A percentile compares a stretch with the other conserved stretches of the same genome.
phyloP scores from a whole-genome alignment of 2,329 filamentous ascomycete species.

The Amauroascus verrucosus region DNA sequence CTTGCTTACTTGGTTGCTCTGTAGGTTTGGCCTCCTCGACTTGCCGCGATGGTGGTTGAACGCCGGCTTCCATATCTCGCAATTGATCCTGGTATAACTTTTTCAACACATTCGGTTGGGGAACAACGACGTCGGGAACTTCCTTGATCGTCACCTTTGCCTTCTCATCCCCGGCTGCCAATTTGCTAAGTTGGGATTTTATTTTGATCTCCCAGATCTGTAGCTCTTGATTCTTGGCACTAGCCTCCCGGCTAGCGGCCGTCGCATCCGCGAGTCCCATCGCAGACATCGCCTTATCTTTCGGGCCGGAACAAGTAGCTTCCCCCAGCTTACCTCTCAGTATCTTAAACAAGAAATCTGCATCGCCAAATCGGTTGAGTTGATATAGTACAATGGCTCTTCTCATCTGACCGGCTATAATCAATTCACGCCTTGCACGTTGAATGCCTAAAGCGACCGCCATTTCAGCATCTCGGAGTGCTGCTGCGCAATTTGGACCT shows the following conservation, averaged over 20 bases:
- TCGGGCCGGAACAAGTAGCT: constrained; percentile 38
- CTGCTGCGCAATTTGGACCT: constrained; percentile 34
- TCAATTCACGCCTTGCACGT: constrained; percentile 63
- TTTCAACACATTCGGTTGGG: constrained; percentile 32
- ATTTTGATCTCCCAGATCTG: constrained; percentile 52
- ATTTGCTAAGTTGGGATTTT: constrained; percentile 40
- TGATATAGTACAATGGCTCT: constrained; percentile 64
- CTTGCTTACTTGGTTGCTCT: neutral
- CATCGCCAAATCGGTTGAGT: constrained; percentile 62
- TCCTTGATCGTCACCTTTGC: constrained; percentile 41
- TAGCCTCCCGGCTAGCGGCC: constrained; percentile 7
- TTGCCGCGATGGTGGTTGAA: neutral
- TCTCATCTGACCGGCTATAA: constrained; percentile 72
- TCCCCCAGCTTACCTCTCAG: constrained; percentile 43
- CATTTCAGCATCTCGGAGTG: constrained; percentile 59
- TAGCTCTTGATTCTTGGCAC: constrained; percentile 29
- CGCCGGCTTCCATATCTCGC: constrained; percentile 17
- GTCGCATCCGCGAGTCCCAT: constrained; percentile 14
- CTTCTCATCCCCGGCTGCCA: constrained; percentile 43
- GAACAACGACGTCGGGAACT: constrained; percentile 41
- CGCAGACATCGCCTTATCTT: constrained; percentile 24
- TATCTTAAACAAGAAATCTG: constrained; percentile 56
- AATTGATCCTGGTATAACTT: constrained; percentile 26
- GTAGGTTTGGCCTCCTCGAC: neutral
- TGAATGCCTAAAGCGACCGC: constrained; percentile 53